Base-by-base conservation (phyloP, 805 yeast genomes). In the Schwanniomyces occidentalis region DNA sequence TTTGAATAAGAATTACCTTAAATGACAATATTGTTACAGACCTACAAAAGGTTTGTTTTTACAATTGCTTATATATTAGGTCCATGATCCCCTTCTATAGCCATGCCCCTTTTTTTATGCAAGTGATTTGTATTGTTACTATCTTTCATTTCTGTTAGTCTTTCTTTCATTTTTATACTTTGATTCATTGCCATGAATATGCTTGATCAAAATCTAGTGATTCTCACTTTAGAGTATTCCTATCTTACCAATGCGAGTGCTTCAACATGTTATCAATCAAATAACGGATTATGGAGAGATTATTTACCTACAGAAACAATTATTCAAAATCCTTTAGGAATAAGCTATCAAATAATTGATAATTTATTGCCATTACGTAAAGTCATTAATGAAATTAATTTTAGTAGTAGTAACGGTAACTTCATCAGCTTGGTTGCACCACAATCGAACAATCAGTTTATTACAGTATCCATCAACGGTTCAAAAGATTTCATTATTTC, bases 401-500 rank as follows among this genome's bases (percentile, higher is more conserved):
- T 21, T 10, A 41, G 37, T 20, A 32, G 37, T 12, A n/a, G n/a
- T n/a, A n/a, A n/a, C n/a, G n/a, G n/a, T n/a, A 41, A 38, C 26
- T 34, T 30, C n/a, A 32, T 51, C 10, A 46, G 40, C 10, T 21
- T 65, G n/a, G 43, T 55, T 17, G 68, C 61, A 37, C 69, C 71
- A 9, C 58, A 58, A 24, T 40, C 58, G 34, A 52, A 46, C 24
- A 58, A 57, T 34, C 58, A 56, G 16, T 49, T 63, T 24, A 53
- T 72, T 13, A 61, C 71, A 2, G 56, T 71, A 8, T 44, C 57
- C 13, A 46, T 72, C 16, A 48, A 51, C 29, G 77, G 77, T 6
- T 35, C 48, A 27, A 44, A 40, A 24, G 48, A 49, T 3, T 58
- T 58, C 31, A 52, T 67, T 15, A 56, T 54, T 32, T 33, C 45